These are phyloP conservation scores for Plectosphaerella plurivora DNA, from an alignment of 2,329 filamentous ascomycete species.

Conservation along the genomic window DNA sequence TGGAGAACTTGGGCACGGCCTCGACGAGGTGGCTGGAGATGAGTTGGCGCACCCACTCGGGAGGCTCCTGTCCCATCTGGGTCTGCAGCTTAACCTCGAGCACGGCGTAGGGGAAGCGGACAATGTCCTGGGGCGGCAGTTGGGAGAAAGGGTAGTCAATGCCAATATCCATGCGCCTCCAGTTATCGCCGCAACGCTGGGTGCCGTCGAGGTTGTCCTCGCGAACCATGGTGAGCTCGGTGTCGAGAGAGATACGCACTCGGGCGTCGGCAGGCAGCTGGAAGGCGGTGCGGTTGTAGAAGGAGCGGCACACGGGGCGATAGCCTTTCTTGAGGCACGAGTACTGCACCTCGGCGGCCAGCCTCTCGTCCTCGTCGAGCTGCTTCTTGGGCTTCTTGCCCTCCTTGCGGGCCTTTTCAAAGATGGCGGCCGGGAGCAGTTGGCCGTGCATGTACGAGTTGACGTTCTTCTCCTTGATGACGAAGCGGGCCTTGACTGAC, in stretches of 20 bases:
- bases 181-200: constrained; percentile 76
- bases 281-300: constrained; percentile 98
- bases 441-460: constrained; percentile 85
- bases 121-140: constrained; percentile 76
- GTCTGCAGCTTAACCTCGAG: constrained; percentile 98
- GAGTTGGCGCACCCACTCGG: constrained; percentile 92
- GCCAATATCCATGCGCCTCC: constrained; percentile 95
- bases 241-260: constrained; percentile 94
- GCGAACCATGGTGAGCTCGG: constrained; percentile 88
- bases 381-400: constrained; percentile 91
- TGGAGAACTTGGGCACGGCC: constrained; percentile 98
- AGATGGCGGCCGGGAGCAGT: constrained; percentile 80
- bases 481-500: constrained; percentile 95
- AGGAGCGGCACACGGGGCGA: constrained; percentile 85
- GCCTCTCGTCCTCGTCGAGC: constrained; percentile 83
- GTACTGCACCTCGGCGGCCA: constrained; percentile 91
- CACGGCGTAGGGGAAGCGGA: constrained; percentile 91
- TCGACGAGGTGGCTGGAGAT: constrained; percentile 93
- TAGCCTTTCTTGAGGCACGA: constrained; percentile 84
- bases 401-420: constrained; percentile 93
- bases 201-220: constrained; percentile 91
- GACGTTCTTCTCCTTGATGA: constrained; percentile 94
- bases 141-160: constrained; percentile 94
- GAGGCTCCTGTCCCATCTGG: constrained; percentile 88
- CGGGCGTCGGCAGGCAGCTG: constrained; percentile 94